Evolutionary conservation across 2,329 filamentous ascomycete genomes (phyloP).

Genomic region (Fusarium sp.): DNA sequence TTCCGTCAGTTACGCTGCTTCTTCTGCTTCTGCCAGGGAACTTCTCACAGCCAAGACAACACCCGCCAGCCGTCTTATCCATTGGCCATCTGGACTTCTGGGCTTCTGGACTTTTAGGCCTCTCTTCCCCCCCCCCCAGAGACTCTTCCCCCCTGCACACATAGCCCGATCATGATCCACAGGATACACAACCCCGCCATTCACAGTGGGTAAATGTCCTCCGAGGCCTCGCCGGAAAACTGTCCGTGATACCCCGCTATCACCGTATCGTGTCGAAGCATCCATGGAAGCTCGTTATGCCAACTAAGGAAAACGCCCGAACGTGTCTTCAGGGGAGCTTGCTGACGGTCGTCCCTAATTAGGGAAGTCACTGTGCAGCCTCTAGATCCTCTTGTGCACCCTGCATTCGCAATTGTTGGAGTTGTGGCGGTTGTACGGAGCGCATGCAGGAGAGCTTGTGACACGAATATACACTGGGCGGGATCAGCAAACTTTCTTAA

Average conservation of each 20-base stretch:
- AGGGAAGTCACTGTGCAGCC: slow-evolving; percentile 17
- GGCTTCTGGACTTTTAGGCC: slow-evolving; percentile 1
- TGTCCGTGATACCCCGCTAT: slow-evolving; percentile 44
- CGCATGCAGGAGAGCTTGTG: slow-evolving; percentile 19
- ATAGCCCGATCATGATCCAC: slow-evolving; percentile 39
- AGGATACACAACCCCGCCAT: slow-evolving; percentile 36
- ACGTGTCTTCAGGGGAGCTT: slow-evolving; percentile 22
- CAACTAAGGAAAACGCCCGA: slow-evolving; percentile 39
- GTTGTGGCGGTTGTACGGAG: slow-evolving; percentile 12
- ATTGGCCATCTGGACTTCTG: slow-evolving; percentile 12
- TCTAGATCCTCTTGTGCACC: slow-evolving; percentile 13
- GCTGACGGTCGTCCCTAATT: slow-evolving; percentile 23
- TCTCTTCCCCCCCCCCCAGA: slow-evolving; percentile 4
- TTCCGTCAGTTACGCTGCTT: slow-evolving; percentile 24
- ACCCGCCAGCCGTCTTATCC: slow-evolving; percentile 26
- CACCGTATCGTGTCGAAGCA: slow-evolving; percentile 40
- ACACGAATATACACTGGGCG: slow-evolving; percentile 10
- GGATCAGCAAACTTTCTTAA: slow-evolving; percentile 17
- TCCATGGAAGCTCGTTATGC: slow-evolving; percentile 43
- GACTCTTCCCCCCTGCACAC: slow-evolving; percentile 13
- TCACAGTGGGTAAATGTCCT: slow-evolving; percentile 24
- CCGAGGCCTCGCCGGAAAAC: slow-evolving; percentile 27
- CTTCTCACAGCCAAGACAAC: slow-evolving; percentile 3
- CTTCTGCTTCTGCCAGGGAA: slow-evolving; percentile 22
- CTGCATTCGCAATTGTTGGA: slow-evolving; percentile 1